Conservation (phyloP, 441 rosid species). For the Theobroma grandiflorum region DNA sequence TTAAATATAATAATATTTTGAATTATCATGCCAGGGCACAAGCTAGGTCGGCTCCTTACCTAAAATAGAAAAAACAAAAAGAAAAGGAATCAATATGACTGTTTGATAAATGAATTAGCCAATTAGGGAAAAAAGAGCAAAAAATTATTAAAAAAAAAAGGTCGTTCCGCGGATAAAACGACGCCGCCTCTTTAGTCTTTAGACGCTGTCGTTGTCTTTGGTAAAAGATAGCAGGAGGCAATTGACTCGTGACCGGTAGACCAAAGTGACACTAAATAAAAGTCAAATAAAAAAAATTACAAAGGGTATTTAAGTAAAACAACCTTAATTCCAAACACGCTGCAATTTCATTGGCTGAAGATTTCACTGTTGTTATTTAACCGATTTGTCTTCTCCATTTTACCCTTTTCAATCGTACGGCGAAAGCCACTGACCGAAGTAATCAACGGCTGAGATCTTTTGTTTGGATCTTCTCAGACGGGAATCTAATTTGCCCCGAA, state of each 20-base stretch:
- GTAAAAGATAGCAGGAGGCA: neutral
- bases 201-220: neutral
- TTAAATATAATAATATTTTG: too few species aligned
- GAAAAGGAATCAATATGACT: neutral
- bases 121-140: neutral
- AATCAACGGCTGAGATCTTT: conserved; percentile 33
- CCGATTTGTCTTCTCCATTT: neutral
- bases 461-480: neutral
- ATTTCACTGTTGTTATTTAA: neutral
- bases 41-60: neutral
- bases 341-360: conserved; percentile 12
- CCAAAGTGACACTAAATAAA: neutral
- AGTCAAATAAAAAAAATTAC: neutral
- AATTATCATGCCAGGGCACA: neutral
- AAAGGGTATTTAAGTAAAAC: conserved; percentile 17
- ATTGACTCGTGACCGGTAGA: conserved; percentile 12
- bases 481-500: conserved; percentile 32
- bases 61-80: neutral
- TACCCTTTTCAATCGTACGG: conserved; percentile 26
- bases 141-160: too few species aligned
- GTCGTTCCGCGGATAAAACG: neutral
- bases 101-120: neutral
- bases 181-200: neutral
- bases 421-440: neutral
- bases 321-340: neutral